Percentiles rank a stretch among this genome's conserved stretches.
Conservation (phyloP, 371 early-diverging fungal genomes). For the Mortierella sp. region DNA sequence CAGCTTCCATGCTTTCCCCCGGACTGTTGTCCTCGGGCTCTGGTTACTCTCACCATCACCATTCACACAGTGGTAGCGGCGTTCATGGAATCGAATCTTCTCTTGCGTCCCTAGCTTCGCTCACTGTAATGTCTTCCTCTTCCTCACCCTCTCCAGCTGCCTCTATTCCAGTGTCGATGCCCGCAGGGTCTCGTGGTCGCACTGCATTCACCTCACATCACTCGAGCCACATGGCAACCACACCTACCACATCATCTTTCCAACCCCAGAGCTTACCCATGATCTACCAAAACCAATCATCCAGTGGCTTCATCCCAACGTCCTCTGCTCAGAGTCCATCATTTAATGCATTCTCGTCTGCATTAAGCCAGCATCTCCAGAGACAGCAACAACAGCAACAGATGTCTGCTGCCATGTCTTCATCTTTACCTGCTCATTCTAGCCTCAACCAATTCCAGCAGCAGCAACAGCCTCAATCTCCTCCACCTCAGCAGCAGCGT, state of each 20-base stretch:
- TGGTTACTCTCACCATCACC: constrained; percentile 17
- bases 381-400: constrained; percentile 47
- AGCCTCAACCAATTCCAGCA: constrained; percentile 37
- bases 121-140: constrained; percentile 43
- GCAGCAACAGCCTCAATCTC: constrained; percentile 20
- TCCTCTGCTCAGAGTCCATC: constrained; percentile 30
- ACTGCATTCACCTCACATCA: constrained; percentile 18
- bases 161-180: constrained; percentile 35
- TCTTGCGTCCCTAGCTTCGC: constrained; percentile 46
- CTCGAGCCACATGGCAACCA: constrained; percentile 21
- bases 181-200: constrained; percentile 29
- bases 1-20: constrained; percentile 47
- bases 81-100: constrained; percentile 50
- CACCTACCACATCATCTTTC: constrained; percentile 40
- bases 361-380: constrained; percentile 46
- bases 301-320: constrained; percentile 27
- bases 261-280: constrained; percentile 49
- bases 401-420: constrained; percentile 44
- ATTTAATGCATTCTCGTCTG: constrained; percentile 32
- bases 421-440: constrained; percentile 31
- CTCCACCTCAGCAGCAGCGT: constrained; percentile 12
- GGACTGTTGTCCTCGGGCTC: constrained; percentile 25
- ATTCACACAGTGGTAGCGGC: constrained; percentile 7
- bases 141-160: constrained; percentile 13
- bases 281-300: constrained; percentile 39